phyloP scores from a whole-genome alignment of 805 yeast species.

The Zygosaccharomyces bailii region DNA sequence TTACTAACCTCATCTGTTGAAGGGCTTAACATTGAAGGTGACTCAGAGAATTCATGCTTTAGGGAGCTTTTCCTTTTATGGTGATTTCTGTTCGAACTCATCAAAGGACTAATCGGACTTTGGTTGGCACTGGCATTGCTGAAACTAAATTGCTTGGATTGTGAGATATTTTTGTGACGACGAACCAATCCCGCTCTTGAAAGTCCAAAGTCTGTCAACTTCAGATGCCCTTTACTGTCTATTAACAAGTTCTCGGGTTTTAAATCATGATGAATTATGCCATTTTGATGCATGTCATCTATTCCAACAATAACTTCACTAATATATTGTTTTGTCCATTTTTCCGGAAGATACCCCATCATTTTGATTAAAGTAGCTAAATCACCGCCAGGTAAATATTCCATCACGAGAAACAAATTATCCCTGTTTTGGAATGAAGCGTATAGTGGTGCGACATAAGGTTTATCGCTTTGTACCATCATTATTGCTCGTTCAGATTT shows the following conservation, averaged over 20 bases:
- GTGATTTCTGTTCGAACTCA: background rate
- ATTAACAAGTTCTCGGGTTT: slow-evolving; percentile 92
- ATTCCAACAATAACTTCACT: slow-evolving; percentile 92
- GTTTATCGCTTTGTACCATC: slow-evolving; percentile 94
- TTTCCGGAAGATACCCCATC: slow-evolving; percentile 78
- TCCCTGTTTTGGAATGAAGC: slow-evolving; percentile 87
- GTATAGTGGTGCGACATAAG: slow-evolving; percentile 85
- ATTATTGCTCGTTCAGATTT: slow-evolving; percentile 94
- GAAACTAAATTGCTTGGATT: slow-evolving; percentile 12
- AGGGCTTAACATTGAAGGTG: slow-evolving; percentile 2
- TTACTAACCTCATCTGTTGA: background rate
- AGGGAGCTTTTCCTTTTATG: slow-evolving; percentile 12
- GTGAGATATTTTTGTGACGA: slow-evolving; percentile 51
- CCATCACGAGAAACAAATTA: slow-evolving; percentile 91
- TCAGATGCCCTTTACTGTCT: slow-evolving; percentile 82
- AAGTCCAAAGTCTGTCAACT: slow-evolving; percentile 92
- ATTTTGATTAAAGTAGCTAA: slow-evolving; percentile 79
- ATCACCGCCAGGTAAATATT: slow-evolving; percentile 94
- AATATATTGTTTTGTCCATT: slow-evolving; percentile 81
- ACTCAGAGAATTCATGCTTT: slow-evolving; percentile 9
- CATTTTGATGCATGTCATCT: slow-evolving; percentile 79
- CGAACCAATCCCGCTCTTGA: slow-evolving; percentile 85
- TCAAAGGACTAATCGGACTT: slow-evolving; percentile 9
- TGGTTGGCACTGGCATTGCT: slow-evolving; percentile 9
- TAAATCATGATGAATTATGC: slow-evolving; percentile 90